Percentiles rank a stretch among this genome's conserved stretches.
Evolutionary conservation across 169 alveolate genomes (phyloP).

Genomic region (Plasmodium gallinaceum): DNA sequence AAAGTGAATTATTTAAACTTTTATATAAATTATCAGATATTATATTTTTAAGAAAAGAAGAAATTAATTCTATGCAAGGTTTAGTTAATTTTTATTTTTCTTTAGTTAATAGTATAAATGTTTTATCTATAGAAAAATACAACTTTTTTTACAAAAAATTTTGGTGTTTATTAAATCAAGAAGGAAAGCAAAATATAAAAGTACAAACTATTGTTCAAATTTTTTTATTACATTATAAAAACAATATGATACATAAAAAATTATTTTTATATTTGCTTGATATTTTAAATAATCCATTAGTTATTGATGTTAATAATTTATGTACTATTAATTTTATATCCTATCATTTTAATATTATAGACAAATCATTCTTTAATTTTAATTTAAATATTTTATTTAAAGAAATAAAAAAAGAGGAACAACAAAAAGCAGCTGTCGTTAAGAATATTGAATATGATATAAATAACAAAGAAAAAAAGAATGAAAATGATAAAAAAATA

Average conservation of each 20-base stretch:
- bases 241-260: slow-evolving; percentile 26
- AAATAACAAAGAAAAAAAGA: not conserved
- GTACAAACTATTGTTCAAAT: slow-evolving; percentile 46
- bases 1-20: not conserved
- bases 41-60: slow-evolving; percentile 31
- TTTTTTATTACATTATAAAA: slow-evolving; percentile 50
- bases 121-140: slow-evolving; percentile 24
- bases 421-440: not conserved
- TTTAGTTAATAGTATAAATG: slow-evolving; percentile 23
- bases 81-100: slow-evolving; percentile 49
- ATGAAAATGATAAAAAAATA: not conserved
- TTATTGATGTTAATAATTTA: slow-evolving; percentile 18
- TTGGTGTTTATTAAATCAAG: slow-evolving; percentile 21
- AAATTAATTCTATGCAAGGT: slow-evolving; percentile 60
- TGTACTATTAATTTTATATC: slow-evolving; percentile 28
- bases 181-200: slow-evolving; percentile 15
- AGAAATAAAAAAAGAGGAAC: slow-evolving; percentile 10
- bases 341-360: slow-evolving; percentile 47
- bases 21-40: slow-evolving; percentile 18
- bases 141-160: slow-evolving; percentile 32
- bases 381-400: not conserved
- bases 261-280: slow-evolving; percentile 16
- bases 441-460: not conserved
- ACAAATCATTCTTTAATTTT: slow-evolving; percentile 7
- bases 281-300: not conserved